Base-by-base conservation (phyloP, 2,329 filamentous ascomycete genomes). In the Myriosclerotinia duriaeana region DNA sequence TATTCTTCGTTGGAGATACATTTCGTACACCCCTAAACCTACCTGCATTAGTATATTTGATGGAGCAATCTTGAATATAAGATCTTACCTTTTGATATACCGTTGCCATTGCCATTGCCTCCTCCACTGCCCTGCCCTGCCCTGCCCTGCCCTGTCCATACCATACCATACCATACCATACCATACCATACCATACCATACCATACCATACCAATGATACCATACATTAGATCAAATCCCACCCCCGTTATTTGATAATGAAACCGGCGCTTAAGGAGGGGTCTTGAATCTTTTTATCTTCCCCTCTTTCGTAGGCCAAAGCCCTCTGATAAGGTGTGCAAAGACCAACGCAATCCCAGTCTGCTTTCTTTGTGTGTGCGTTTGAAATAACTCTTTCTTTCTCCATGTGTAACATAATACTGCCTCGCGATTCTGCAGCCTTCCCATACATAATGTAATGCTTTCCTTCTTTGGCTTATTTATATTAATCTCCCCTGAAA, bases 361-460 rank as follows among this genome's bases (percentile, higher is more conserved):
- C 40, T 44, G 22, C 26, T 34, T 40, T 42, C 26, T 34, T 40
- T 42, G 36, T n/a, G 20, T 42, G 9, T 56, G 17, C 17, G 8
- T 56, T 40, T 56, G 36, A 36, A 22, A 7, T 34, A 42, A 44
- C 40, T 59, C 26, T 36, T 48, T 36, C 22, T 22, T 34, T 48
- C 20, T 7, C 36, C 12, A 26, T 42, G 63, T 65, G 44, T 42
- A 58, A 59, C 63, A 52, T 65, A 9, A 59, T 59, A 65, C 63
- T 22, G 30, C 63, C 46, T 65, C 20, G 26, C 44, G 53, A 65
- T 65, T 30, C 54, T 60, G 53, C 53, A 65, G n/a, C 52, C 14
- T 17, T 42, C 30, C 44, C 11, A 53, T 20, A 30, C n/a, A 53
- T 60, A 15, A 20, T 20, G 36, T 42, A 34, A 14, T 22, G 11